Conservation (phyloP, 108 stramenopile species). For the Discostella stelligeroides region DNA sequence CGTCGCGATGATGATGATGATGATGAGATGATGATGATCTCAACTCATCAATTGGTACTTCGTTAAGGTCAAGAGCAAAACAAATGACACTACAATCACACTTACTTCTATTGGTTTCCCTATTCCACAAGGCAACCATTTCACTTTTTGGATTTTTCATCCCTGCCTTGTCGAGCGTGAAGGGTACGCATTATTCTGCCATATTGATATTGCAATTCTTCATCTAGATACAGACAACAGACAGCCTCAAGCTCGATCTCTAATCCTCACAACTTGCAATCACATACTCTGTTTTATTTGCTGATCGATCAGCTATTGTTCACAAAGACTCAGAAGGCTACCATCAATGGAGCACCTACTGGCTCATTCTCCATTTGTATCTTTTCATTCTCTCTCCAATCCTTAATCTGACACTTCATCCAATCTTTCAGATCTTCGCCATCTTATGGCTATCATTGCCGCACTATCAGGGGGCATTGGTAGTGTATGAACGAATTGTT, state of each 20-base stretch:
- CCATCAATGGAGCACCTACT: constrained; percentile 47
- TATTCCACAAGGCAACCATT: constrained; percentile 13
- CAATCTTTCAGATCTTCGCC: constrained; percentile 39
- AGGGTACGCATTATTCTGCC: constrained; percentile 24
- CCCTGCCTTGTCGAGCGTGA: constrained; percentile 47
- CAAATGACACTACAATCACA: background rate
- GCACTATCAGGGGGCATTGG: constrained; percentile 44
- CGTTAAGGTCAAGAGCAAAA: no score
- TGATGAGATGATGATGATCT: no score
- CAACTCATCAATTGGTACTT: no score
- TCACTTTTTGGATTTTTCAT: constrained; percentile 44
- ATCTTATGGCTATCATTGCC: constrained; percentile 45
- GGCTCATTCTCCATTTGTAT: constrained; percentile 48
- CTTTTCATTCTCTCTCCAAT: constrained; percentile 36
- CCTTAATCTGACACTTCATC: constrained; percentile 37
- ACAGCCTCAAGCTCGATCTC: background rate
- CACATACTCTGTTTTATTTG: background rate
- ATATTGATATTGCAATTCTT: background rate
- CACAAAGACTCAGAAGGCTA: constrained; percentile 43
- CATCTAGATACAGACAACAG: background rate
- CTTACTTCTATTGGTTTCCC: constrained; percentile 19
- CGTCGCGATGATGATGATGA: no score
- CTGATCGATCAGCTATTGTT: constrained; percentile 28
- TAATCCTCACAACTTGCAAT: background rate
- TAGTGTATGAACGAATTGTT: constrained; percentile 38